Conservation (phyloP, 805 yeast species). For the Maudiozyma serrabonitensis region DNA sequence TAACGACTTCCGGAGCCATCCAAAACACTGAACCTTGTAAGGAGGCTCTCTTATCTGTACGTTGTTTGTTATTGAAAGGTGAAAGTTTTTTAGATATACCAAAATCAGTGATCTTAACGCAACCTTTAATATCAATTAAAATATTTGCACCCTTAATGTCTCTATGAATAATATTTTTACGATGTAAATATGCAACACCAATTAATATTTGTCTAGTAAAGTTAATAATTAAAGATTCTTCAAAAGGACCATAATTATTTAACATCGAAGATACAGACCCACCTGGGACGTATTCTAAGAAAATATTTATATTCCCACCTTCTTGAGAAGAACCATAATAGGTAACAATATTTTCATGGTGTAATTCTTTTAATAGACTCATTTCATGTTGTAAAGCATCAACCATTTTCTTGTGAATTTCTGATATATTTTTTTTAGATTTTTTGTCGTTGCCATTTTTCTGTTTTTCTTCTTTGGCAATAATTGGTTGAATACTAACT, state of each 20-base stretch:
- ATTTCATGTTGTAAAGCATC: constrained; percentile 81
- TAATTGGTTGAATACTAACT: constrained; percentile 45
- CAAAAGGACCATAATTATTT: constrained; percentile 67
- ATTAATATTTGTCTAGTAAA: constrained; percentile 67
- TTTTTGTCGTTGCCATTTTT: constrained; percentile 8
- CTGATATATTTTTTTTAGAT: constrained; percentile 14
- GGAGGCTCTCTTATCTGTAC: constrained; percentile 49
- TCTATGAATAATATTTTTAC: constrained; percentile 68
- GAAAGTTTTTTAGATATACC: constrained; percentile 69
- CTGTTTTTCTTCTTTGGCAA: constrained; percentile 11
- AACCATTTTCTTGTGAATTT: constrained; percentile 46
- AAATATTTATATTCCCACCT: constrained; percentile 63
- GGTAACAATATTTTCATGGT: constrained; percentile 87
- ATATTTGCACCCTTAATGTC: constrained; percentile 88
- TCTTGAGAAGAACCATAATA: constrained; percentile 83
- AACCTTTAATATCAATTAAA: constrained; percentile 67
- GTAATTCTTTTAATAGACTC: constrained; percentile 60
- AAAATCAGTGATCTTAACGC: constrained; percentile 78
- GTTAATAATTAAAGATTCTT: constrained; percentile 62
- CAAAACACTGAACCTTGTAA: constrained; percentile 92
- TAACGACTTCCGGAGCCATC: constrained; percentile 99
- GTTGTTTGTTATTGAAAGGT: constrained; percentile 38
- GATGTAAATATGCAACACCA: constrained; percentile 68
- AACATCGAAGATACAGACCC: constrained; percentile 65
- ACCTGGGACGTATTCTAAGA: constrained; percentile 66